These are phyloP conservation scores for Clohesyomyces aquaticus DNA, from an alignment of 495 filamentous ascomycete genomes.

Conservation along the genomic window DNA sequence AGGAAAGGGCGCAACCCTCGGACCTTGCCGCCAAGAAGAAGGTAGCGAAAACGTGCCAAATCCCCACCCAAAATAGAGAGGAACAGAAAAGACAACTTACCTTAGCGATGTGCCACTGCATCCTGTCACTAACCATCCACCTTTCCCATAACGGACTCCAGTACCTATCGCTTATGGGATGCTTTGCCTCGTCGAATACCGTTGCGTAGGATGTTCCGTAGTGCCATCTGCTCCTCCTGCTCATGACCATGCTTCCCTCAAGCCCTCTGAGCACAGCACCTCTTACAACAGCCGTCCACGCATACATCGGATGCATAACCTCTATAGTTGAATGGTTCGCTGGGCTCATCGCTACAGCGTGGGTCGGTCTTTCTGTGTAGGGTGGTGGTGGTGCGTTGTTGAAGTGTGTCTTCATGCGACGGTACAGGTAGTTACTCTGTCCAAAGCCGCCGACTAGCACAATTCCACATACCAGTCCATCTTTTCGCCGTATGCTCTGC, in stretches of 20 bases:
- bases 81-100: slow-evolving; percentile 46
- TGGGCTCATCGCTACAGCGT: slow-evolving; percentile 49
- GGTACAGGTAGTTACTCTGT: slow-evolving; percentile 66
- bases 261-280: slow-evolving; percentile 69
- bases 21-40: not conserved
- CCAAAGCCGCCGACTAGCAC: slow-evolving; percentile 76
- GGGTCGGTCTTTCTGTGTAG: slow-evolving; percentile 67
- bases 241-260: slow-evolving; percentile 72
- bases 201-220: slow-evolving; percentile 81
- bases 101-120: slow-evolving; percentile 81
- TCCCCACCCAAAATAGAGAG: not conserved
- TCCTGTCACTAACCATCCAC: slow-evolving; percentile 78
- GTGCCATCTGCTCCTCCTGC: slow-evolving; percentile 67
- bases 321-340: slow-evolving; percentile 52
- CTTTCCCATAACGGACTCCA: slow-evolving; percentile 78
- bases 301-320: slow-evolving; percentile 69
- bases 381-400: slow-evolving; percentile 65
- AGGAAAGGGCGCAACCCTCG: too few species aligned
- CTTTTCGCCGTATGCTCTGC: slow-evolving; percentile 54
- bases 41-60: not conserved
- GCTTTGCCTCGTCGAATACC: slow-evolving; percentile 71
- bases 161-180: slow-evolving; percentile 68
- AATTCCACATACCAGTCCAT: slow-evolving; percentile 66
- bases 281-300: slow-evolving; percentile 76
- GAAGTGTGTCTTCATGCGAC: slow-evolving; percentile 64